Conservation (phyloP, 163 green algal species). For the Trebouxia gelatinosa region DNA sequence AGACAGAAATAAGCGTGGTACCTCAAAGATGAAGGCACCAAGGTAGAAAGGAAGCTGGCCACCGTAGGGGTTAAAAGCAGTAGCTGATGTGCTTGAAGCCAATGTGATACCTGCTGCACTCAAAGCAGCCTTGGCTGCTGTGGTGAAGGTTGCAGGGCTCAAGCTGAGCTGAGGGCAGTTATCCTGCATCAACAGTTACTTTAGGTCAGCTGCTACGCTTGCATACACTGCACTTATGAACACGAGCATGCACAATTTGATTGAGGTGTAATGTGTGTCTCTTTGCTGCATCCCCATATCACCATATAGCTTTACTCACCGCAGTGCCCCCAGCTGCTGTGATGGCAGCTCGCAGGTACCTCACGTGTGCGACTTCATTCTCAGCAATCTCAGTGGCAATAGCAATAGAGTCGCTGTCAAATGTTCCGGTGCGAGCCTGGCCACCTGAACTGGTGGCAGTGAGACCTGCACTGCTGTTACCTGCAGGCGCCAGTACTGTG, state of each 20-base stretch:
- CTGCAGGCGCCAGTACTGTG: too few species aligned
- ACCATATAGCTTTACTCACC: not conserved
- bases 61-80: not conserved
- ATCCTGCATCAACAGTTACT: too few species aligned
- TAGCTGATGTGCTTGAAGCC: not conserved
- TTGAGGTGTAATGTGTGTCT: too few species aligned
- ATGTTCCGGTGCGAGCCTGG: too few species aligned
- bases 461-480: too few species aligned
- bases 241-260: too few species aligned
- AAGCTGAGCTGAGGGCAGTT: not conserved
- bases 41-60: not conserved
- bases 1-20: too few species aligned
- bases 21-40: constrained; percentile 17
- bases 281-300: too few species aligned
- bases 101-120: not conserved
- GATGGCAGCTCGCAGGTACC: not conserved
- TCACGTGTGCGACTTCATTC: constrained; percentile 9
- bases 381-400: constrained; percentile 3
- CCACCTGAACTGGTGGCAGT: too few species aligned
- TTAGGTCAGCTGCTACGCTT: too few species aligned
- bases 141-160: not conserved
- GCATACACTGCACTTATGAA: too few species aligned
- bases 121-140: not conserved
- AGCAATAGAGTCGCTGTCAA: not conserved
- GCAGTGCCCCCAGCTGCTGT: not conserved